phyloP scores from a whole-genome alignment of 495 filamentous ascomycete genomes.

The Penicillium roqueforti region DNA sequence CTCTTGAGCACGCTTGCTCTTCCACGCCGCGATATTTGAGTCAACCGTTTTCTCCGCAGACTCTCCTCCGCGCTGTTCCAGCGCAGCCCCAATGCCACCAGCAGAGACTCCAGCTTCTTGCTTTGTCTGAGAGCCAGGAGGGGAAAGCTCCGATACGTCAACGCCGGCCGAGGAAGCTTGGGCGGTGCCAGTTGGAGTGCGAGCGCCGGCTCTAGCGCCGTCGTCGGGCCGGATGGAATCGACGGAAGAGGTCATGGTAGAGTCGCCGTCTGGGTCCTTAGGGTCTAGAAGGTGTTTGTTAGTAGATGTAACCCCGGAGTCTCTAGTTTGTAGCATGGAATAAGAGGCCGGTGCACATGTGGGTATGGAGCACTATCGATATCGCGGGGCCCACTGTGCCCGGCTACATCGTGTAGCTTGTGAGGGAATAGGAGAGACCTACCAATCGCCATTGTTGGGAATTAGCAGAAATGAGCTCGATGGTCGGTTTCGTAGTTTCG shows the following conservation, averaged over 20 bases:
- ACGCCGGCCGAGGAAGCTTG: conserved; percentile 16
- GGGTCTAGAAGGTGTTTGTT: conserved; percentile 14
- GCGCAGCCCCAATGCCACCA: background rate
- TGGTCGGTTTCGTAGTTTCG: background rate
- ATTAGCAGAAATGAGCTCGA: background rate
- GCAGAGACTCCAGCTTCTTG: conserved; percentile 9
- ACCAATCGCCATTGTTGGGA: conserved; percentile 25
- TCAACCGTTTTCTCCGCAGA: conserved; percentile 19
- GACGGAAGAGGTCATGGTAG: conserved; percentile 53
- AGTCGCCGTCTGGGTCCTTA: conserved; percentile 53
- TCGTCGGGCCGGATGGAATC: conserved; percentile 37
- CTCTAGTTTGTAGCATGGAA: conserved; percentile 6
- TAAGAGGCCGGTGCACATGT: background rate
- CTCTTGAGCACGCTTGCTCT: conserved; percentile 55
- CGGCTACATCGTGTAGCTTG: background rate
- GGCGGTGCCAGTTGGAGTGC: conserved; percentile 32
- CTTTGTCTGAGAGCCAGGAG: conserved; percentile 50
- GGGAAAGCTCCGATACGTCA: conserved; percentile 45
- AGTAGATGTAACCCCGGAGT: background rate
- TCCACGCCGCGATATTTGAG: conserved; percentile 52
- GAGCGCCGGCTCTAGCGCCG: conserved; percentile 29
- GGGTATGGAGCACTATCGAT: conserved; percentile 11
- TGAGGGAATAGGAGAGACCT: conserved; percentile 4
- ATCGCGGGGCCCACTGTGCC: conserved; percentile 7
- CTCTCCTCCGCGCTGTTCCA: background rate